Conservation (phyloP, 225 moss, liverwort and hornwort genomes). For the Anthoceros angustus region DNA sequence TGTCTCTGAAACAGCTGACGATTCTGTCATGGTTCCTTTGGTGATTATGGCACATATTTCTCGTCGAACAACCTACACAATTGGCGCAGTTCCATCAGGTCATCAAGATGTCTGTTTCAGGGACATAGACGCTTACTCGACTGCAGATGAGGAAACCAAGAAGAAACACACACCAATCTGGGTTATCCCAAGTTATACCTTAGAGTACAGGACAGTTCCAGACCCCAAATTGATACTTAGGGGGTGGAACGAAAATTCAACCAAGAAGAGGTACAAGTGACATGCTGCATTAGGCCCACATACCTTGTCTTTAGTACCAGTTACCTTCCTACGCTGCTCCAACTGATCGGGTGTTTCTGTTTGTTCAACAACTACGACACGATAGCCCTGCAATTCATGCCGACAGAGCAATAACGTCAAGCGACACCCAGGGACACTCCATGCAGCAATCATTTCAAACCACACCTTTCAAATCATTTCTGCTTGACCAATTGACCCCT, state of each 20-base stretch:
- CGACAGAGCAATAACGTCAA: not conserved
- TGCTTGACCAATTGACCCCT: too few relatives aligned
- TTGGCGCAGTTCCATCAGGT: too few relatives aligned
- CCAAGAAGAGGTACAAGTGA: not conserved
- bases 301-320: slow-evolving; percentile 93
- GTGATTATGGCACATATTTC: slow-evolving; percentile 95
- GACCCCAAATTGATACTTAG: too few relatives aligned
- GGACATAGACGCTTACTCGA: too few relatives aligned
- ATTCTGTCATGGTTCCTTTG: slow-evolving; percentile 77
- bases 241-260: too few relatives aligned
- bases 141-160: too few relatives aligned
- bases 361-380: slow-evolving; percentile 95
- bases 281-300: not conserved
- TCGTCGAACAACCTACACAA: slow-evolving; percentile 76
- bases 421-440: not conserved
- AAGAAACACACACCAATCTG: too few relatives aligned
- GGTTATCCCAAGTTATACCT: too few relatives aligned
- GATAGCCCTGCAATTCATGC: slow-evolving; percentile 42
- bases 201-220: too few relatives aligned
- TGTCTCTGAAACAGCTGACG: slow-evolving; percentile 44
- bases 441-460: too few relatives aligned
- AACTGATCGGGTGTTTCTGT: slow-evolving; percentile 92
- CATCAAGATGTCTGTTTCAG: too few relatives aligned
- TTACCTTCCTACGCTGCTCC: slow-evolving; percentile 64
- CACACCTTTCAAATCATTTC: too few relatives aligned